Percentiles rank a stretch among this genome's conserved stretches.
phyloP scores from a whole-genome alignment of 2,329 filamentous ascomycete species.

The Ophiostoma ips region DNA sequence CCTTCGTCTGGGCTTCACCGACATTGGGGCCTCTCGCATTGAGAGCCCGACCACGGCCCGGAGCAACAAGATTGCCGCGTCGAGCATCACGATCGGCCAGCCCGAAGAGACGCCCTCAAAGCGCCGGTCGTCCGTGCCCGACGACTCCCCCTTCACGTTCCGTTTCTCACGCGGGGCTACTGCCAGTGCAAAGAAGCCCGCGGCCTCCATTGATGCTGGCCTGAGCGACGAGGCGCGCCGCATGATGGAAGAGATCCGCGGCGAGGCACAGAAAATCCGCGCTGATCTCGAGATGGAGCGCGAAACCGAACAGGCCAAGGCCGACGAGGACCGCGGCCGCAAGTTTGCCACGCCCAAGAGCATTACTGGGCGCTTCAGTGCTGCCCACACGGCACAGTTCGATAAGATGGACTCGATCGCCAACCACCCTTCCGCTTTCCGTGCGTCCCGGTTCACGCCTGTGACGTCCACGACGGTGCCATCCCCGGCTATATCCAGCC shows the following conservation, averaged over 20 bases:
- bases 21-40: conserved; percentile 41
- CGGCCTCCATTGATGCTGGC: conserved; percentile 22
- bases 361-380: conserved; percentile 66
- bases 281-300: conserved; percentile 50
- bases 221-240: conserved; percentile 48
- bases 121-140: conserved; percentile 27
- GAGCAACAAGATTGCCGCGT: conserved; percentile 25
- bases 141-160: conserved; percentile 49
- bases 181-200: not conserved
- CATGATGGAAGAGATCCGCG: conserved; percentile 54
- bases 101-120: conserved; percentile 3
- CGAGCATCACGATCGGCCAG: not conserved
- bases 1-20: conserved; percentile 67
- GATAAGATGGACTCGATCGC: conserved; percentile 97
- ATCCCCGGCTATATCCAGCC: conserved; percentile 3
- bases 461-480: conserved; percentile 18
- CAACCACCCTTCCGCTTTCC: conserved; percentile 67
- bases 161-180: conserved; percentile 35
- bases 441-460: conserved; percentile 44
- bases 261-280: conserved; percentile 58
- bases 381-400: conserved; percentile 75
- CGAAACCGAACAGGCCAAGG: conserved; percentile 36
- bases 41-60: conserved; percentile 5
- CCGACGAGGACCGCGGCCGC: conserved; percentile 34
- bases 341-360: conserved; percentile 71